Conservation (phyloP, 1,284 basidiomycete species). For the Malassezia yamatoensis region DNA sequence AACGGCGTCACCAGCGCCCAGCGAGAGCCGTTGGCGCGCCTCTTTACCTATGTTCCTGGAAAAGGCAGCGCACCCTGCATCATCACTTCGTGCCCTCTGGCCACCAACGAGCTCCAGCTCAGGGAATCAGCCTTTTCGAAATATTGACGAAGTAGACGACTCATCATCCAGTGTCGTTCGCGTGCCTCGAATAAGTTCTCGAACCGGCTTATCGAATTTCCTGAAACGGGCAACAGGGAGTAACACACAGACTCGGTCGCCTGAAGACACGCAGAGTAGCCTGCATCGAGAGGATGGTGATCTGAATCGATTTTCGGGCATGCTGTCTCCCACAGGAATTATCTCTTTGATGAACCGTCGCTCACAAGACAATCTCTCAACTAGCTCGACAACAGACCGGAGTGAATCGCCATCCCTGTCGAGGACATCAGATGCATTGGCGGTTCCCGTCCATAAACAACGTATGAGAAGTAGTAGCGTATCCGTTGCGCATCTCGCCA, state of each 20-base stretch:
- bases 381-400: neutral
- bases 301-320: neutral
- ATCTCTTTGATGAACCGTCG: slow-evolving; percentile 1
- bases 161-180: neutral
- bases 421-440: too few relatives aligned
- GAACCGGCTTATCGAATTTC: slow-evolving; percentile 6
- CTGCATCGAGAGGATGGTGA: neutral
- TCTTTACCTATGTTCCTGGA: slow-evolving; percentile 35
- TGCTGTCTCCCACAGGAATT: neutral
- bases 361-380: slow-evolving; percentile 1
- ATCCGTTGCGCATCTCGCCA: neutral
- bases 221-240: slow-evolving; percentile 1
- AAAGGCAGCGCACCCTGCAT: slow-evolving; percentile 35
- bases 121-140: neutral
- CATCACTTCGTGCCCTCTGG: slow-evolving; percentile 28
- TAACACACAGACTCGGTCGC: neutral
- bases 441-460: neutral
- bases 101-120: neutral
- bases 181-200: slow-evolving; percentile 1
- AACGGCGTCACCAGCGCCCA: neutral
- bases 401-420: neutral
- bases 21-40: slow-evolving; percentile 24
- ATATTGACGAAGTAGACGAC: neutral
- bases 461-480: slow-evolving; percentile 15
- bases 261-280: neutral